Evolutionary conservation across 345 rosid genomes (phyloP), one percentile per base, ranked within the genome.

Genomic region (Triadica sebifera): DNA sequence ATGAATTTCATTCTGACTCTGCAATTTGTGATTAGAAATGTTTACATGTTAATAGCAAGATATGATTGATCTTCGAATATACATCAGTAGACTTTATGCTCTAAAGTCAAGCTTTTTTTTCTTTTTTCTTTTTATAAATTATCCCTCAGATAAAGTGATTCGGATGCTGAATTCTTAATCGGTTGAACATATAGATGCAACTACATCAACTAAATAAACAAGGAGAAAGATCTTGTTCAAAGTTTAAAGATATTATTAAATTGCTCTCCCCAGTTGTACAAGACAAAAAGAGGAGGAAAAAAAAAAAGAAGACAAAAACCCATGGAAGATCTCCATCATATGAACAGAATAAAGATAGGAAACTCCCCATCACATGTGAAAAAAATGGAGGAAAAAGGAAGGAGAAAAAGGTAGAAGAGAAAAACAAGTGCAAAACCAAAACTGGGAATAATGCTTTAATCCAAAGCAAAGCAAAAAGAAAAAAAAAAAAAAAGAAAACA

Each of bases 261-360:
- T 53, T 55, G 15, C 41, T 24, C 16, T 29, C 38, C 34, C 41
- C 46, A 9, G 70, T 29, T 62, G 56, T 58, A 12, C 49, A 68
- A 53, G 41, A 62, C 45, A 77, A n/a, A 3, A 68, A 77, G n/a
- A n/a, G n/a, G n/a, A n/a, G n/a, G n/a, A n/a, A n/a, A n/a, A n/a
- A n/a, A n/a, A n/a, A n/a, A n/a, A n/a, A n/a, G n/a, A n/a, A 19
- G 46, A 65, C 39, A 65, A 70, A 70, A 68, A 75, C 63, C 70
- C 70, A 65, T 63, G 45, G 34, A 65, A 71, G 74, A 71, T 70
- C 75, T 57, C 58, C 22, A 38, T 17, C 49, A 45, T n/a, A 63
- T 47, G 49, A 0, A 70, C 43, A 56, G 60, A 39, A 58, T 53
- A 41, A 34, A 20, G 39, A 34, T 52, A 46, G 25, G 5, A 22